Base-by-base conservation (phyloP, 2,329 filamentous ascomycete species). In the Sporothrix brasiliensis region DNA sequence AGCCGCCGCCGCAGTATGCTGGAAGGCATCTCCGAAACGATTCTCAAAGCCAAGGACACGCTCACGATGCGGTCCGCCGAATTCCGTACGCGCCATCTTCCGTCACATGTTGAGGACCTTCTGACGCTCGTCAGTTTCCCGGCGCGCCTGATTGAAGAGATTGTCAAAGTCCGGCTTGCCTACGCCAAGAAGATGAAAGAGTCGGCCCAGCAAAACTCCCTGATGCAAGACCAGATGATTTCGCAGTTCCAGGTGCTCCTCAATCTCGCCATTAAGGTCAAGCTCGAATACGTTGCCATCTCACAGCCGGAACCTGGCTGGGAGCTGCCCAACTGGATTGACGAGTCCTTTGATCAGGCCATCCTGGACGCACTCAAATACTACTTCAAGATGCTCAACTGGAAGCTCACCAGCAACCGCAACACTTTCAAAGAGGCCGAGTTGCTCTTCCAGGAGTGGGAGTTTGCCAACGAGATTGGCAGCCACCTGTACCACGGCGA, bases 381-480 rank as follows among this genome's bases (percentile, higher is more conserved):
- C 79, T 99, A 99, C 81, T 99, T 99, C 85, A 95, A 94, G 79
- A 94, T 99, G 87, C 84, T 99, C 58, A 97, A 98, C 78, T 98
- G 94, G 93, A 98, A 98, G 80, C 84, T 99, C 68, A 94, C 92
- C 75, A 92, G 93, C 70, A 98, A 98, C 83, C 98, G 97, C 79
- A 99, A 98, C 81, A 97, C 94, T 0, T 99, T 99, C 86, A 98
- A 98, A 78, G 95, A 99, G 79, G 95, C 95, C 7, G 95, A 99
- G 83, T 91, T 99, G 74, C 83, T 99, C 63, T 96, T 97, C 78
- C 93, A 97, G 76, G 95, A 99, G 80, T 99, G 95, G 95, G 93
- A 93, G 70, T 98, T 98, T 77, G 96, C 92, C 68, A 98, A 98
- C 77, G 90, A 94, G 76, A 92, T 99, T 70, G 95, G 94, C 34